Conservation (phyloP, 805 yeast species). For the Nakazawaea sp. region DNA sequence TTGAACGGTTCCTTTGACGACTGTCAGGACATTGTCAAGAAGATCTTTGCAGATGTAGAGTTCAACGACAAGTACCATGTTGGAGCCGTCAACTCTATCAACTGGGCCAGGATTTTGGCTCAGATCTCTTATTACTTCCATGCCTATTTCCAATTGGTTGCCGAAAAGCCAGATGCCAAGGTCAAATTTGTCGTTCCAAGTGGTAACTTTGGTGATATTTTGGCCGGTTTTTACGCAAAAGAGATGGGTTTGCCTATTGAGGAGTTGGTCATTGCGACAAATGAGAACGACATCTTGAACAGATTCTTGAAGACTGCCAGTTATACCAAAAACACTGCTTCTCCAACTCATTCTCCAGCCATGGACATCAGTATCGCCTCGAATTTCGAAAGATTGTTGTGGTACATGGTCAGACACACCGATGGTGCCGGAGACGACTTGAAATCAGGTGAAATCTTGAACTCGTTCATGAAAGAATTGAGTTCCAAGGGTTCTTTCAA, state of each 20-base stretch:
- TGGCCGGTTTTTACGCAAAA: constrained; percentile 93
- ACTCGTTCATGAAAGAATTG: constrained; percentile 72
- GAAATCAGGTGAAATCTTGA: constrained; percentile 70
- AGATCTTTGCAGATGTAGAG: constrained; percentile 80
- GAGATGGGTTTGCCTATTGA: constrained; percentile 93
- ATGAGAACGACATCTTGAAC: constrained; percentile 90
- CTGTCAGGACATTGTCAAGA: constrained; percentile 95
- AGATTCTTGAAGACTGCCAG: constrained; percentile 84
- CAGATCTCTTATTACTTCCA: constrained; percentile 96
- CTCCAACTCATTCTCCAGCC: constrained; percentile 92
- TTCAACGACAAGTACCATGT: constrained; percentile 88
- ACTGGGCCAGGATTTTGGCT: constrained; percentile 98
- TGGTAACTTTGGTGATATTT: constrained; percentile 97
- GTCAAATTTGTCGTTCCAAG: constrained; percentile 91
- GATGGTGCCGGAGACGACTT: constrained; percentile 47
- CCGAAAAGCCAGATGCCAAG: constrained; percentile 28
- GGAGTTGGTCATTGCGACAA: constrained; percentile 87
- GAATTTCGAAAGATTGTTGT: constrained; percentile 91
- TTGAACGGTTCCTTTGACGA: constrained; percentile 97
- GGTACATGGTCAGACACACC: constrained; percentile 84
- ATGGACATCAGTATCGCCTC: constrained; percentile 97
- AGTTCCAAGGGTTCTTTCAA: constrained; percentile 69
- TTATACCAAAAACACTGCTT: constrained; percentile 74
- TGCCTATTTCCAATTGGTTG: constrained; percentile 71
- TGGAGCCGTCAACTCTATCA: constrained; percentile 97